Evolutionary conservation across 371 early-diverging fungal genomes (phyloP), one percentile per base, ranked within the genome.

Genomic region (Actinomucor elegans): DNA sequence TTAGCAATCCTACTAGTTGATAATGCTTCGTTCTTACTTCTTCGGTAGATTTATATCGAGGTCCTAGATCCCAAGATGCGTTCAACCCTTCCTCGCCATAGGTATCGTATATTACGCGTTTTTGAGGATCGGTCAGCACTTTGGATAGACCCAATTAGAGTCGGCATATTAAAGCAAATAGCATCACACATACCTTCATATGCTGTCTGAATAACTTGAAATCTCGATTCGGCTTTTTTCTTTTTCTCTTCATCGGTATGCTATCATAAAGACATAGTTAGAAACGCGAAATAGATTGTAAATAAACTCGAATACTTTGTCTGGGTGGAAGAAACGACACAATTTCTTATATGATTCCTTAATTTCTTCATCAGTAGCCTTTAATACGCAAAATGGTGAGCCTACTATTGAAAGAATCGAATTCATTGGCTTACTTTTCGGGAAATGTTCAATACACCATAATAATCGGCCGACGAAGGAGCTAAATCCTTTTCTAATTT

Each of bases 311-410:
- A 26, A 5, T 66, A 73, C 77, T 61, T 78, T 94, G 71, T 96
- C 96, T 3, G 96, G 96, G 59, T 96, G 96, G 60, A 92, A 96
- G 18, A 85, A 80, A 53, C 93, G 76, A 53, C 90, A 90, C 28
- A 94, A 64, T 24, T 88, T 81, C 47, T 87, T 85, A 72, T 93
- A 96, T 3, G 91, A 72, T 33, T 90, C 92, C 64, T 90, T 90
- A 29, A 96, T 88, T 38, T 93, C 88, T 2, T 93, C 93, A 17
- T 90, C 89, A 11, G 88, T 79, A 1, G 93, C 93, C 89, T 92
- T 55, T 43, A 20, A 21, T 20, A 51, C 27, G 6, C 10, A 32
- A 1, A 43, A 24, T 4, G 14, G 15, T 32, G 9, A 45, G 35
- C 27, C 47, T 27, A 26, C 12, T 27, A 52, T 26, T 35, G 12